phyloP scores from a whole-genome alignment of 306 rosid species.

The Hippophae gyantsensis region DNA sequence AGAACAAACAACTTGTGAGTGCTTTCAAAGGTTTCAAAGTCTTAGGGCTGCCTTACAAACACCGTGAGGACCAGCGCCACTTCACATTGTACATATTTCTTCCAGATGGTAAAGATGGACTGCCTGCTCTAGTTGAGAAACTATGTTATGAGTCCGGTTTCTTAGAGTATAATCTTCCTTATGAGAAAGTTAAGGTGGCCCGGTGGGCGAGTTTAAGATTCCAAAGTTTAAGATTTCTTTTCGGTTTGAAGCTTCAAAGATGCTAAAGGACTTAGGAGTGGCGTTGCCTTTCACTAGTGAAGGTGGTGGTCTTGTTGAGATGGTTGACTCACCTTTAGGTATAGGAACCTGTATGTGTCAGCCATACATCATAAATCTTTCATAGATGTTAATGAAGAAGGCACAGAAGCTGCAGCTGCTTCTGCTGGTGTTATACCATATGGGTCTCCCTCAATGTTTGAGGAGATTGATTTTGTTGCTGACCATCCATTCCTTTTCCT shows the following conservation, averaged over 20 bases:
- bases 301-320: neutral
- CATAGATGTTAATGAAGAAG: constrained; percentile 12
- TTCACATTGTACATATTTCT: neutral
- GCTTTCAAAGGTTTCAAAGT: constrained; percentile 11
- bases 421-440: neutral
- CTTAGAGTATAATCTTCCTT: neutral
- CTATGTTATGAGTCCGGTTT: neutral
- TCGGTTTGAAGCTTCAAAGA: constrained; percentile 3
- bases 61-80: neutral
- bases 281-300: neutral
- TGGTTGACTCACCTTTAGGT: constrained; percentile 4
- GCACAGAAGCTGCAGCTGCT: constrained; percentile 17
- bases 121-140: neutral
- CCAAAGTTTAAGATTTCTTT: constrained; percentile 8
- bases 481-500: constrained; percentile 20
- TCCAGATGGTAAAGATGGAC: constrained; percentile 5
- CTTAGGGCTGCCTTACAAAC: constrained; percentile 6
- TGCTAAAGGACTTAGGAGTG: neutral
- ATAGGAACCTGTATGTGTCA: neutral
- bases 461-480: constrained; percentile 4
- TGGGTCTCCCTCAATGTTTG: too few relatives aligned
- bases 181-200: neutral
- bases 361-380: constrained; percentile 5
- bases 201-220: neutral
- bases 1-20: neutral